Conservation (phyloP, 78 protist species). For the Dictyostelium firmibasis region DNA sequence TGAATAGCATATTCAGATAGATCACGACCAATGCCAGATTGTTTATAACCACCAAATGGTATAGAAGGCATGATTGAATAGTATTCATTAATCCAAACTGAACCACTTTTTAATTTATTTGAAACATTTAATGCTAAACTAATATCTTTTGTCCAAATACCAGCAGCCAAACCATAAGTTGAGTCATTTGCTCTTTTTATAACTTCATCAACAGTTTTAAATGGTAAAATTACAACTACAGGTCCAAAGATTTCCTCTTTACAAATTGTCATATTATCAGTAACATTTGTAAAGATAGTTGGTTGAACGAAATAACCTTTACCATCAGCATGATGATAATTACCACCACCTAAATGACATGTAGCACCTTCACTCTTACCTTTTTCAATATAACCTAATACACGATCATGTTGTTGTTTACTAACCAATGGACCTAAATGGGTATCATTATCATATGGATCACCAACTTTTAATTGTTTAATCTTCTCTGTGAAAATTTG, state of each 20-base stretch:
- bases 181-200: slow-evolving; percentile 82
- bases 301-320: slow-evolving; percentile 88
- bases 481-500: not conserved
- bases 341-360: slow-evolving; percentile 30
- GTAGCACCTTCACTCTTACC: slow-evolving; percentile 80
- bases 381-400: slow-evolving; percentile 20
- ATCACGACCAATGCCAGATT: slow-evolving; percentile 53
- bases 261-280: slow-evolving; percentile 71
- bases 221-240: slow-evolving; percentile 64
- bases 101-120: slow-evolving; percentile 43
- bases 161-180: slow-evolving; percentile 87
- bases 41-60: slow-evolving; percentile 76
- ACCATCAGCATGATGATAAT: not conserved
- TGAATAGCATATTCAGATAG: slow-evolving; percentile 39
- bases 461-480: slow-evolving; percentile 58
- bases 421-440: slow-evolving; percentile 75
- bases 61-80: not conserved
- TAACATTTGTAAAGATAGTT: slow-evolving; percentile 80
- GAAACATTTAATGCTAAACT: slow-evolving; percentile 11
- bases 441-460: slow-evolving; percentile 31
- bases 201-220: slow-evolving; percentile 82
- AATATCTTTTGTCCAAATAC: slow-evolving; percentile 79
- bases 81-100: slow-evolving; percentile 58
- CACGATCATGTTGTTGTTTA: slow-evolving; percentile 75
- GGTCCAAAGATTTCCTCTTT: slow-evolving; percentile 94